Evolutionary conservation across 805 yeast species (phyloP).

Genomic region (Zygosaccharomyces pseudorouxii): DNA sequence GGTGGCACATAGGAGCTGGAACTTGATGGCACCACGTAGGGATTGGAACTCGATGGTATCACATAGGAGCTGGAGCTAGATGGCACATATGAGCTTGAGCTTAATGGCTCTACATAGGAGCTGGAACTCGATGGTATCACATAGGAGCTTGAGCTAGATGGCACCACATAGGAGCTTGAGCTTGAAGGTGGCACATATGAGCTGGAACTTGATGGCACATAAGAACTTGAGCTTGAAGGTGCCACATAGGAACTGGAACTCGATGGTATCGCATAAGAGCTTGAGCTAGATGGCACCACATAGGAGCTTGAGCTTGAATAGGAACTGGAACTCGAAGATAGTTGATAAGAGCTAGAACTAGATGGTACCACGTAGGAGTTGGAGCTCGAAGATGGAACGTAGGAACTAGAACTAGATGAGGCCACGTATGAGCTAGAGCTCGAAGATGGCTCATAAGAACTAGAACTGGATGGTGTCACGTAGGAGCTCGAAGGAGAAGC

Average conservation of each 20-base stretch:
- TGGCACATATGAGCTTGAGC: background rate
- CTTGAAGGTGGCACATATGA: background rate
- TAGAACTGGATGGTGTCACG: background rate
- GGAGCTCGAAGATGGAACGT: background rate
- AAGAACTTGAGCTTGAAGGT: background rate
- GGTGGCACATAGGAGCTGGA: background rate
- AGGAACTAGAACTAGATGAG: background rate
- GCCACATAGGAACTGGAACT: background rate
- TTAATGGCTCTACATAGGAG: background rate
- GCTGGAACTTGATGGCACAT: slow-evolving; percentile 1
- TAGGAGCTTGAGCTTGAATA: background rate
- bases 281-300: background rate
- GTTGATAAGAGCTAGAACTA: background rate
- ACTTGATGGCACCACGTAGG: background rate
- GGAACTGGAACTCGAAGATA: background rate
- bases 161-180: background rate
- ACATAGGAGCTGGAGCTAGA: background rate
- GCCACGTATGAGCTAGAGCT: background rate
- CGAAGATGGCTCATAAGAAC: background rate
- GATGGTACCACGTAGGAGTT: background rate
- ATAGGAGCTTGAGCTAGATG: background rate
- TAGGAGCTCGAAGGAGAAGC: background rate
- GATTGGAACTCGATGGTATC: background rate
- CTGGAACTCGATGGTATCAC: background rate
- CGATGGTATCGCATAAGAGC: background rate